Percentiles rank a stretch among this genome's conserved stretches.
These are phyloP conservation scores for Hemerocallis citrina DNA, from an alignment of 106 monocot species.

Conservation along the genomic window DNA sequence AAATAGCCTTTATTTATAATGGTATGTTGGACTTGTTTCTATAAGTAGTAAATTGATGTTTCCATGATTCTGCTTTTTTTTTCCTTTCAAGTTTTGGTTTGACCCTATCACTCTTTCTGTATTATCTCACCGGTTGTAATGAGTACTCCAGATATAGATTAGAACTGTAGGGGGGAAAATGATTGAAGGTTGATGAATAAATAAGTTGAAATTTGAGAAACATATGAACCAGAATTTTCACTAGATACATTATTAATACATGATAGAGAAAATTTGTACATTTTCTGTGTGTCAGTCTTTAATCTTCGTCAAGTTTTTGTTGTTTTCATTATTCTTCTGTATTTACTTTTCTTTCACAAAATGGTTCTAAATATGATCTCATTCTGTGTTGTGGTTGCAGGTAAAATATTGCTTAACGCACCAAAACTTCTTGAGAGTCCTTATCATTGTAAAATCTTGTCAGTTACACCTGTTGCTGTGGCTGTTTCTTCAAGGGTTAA, in stretches of 20 bases:
- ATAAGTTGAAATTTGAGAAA: too few relatives aligned
- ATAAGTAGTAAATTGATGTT: neutral
- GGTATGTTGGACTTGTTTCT: conserved; percentile 29
- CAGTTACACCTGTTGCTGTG: conserved; percentile 63
- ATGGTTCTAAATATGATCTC: neutral
- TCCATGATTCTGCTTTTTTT: neutral
- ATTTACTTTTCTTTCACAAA: neutral
- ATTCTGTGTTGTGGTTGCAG: conserved; percentile 25
- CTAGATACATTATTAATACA: too few relatives aligned
- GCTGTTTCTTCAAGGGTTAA: conserved; percentile 36
- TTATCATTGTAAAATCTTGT: conserved; percentile 30
- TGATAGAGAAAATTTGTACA: too few relatives aligned
- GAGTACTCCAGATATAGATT: too few relatives aligned
- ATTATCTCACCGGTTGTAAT: too few relatives aligned
- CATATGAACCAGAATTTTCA: too few relatives aligned
- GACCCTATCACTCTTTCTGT: too few relatives aligned
- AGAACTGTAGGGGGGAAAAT: too few relatives aligned
- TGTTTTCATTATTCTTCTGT: conserved; percentile 1
- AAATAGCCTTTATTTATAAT: conserved; percentile 56
- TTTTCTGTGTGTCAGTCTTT: too few relatives aligned
- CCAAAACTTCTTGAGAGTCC: conserved; percentile 20
- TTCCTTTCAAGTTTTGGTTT: neutral
- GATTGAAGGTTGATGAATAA: too few relatives aligned
- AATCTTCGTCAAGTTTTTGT: too few relatives aligned
- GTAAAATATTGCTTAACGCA: conserved; percentile 42